These are phyloP conservation scores for Talaromyces trachyspermus DNA, from an alignment of 495 filamentous ascomycete species.

Conservation along the genomic window DNA sequence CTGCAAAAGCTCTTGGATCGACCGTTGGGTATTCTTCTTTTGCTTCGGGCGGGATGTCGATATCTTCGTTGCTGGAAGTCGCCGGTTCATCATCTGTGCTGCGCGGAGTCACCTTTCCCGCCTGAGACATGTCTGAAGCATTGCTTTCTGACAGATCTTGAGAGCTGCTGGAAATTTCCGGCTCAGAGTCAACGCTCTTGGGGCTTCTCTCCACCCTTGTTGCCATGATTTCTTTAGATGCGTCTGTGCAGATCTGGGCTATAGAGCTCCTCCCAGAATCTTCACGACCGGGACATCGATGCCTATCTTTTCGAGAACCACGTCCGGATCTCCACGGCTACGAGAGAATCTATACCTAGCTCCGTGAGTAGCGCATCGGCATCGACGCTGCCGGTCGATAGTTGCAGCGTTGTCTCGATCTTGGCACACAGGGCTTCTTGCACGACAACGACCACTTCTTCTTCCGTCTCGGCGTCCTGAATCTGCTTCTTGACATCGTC, in stretches of 20 bases:
- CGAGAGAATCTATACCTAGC: constrained; percentile 9
- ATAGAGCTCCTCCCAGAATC: constrained; percentile 8
- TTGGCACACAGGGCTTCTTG: constrained; percentile 1
- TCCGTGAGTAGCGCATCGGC: constrained; percentile 3
- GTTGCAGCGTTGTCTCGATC: constrained; percentile 4
- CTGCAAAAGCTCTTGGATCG: too few relatives aligned
- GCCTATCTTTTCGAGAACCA: constrained; percentile 12
- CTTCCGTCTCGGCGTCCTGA: constrained; percentile 1
- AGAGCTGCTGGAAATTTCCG: too few relatives aligned
- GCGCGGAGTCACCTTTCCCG: too few relatives aligned
- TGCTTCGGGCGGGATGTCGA: too few relatives aligned
- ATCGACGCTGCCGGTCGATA: constrained; percentile 5
- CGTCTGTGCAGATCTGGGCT: constrained; percentile 2
- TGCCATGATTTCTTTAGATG: constrained; percentile 7
- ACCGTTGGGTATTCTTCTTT: too few relatives aligned
- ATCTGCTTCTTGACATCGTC: background rate
- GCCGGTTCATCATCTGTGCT: too few relatives aligned
- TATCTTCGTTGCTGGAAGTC: too few relatives aligned
- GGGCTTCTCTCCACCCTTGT: background rate
- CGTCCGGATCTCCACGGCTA: constrained; percentile 7
- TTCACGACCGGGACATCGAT: constrained; percentile 10
- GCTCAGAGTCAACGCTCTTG: background rate
- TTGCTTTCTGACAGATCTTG: too few relatives aligned
- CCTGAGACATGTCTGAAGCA: too few relatives aligned
- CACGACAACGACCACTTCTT: constrained; percentile 1